Base-by-base conservation (phyloP, 768 basidiomycete species). In the Cytidiella melzeri region DNA sequence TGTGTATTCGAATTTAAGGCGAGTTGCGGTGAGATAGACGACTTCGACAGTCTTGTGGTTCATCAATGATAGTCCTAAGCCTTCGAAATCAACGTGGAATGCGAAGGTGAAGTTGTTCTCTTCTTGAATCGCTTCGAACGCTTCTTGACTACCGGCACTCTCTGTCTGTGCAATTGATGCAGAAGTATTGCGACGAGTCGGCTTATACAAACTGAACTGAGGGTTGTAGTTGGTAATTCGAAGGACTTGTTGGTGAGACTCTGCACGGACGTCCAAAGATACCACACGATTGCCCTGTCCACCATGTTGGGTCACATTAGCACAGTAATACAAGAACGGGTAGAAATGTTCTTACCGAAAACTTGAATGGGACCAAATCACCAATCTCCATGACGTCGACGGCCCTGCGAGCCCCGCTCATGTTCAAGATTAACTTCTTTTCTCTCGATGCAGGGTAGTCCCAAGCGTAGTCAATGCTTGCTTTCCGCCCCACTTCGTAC, bases 381-480 rank as follows among this genome's bases (percentile, higher is more conserved):
- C 96, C 96, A 19, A 99, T 98, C 65, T 97, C 96, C 83, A 95
- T 84, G 52, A 95, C 84, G 62, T 98, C 95, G 44, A 98, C 71
- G 19, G 73, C 65, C 24, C 90, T 78, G 10, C 76, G 78, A 46
- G 77, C 67, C 20, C 76, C 76, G 38, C 82, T 83, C 43, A 83
- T 74, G 9, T 65, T 63, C 19, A 99, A 70, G 28, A 80, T 64
- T 21, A 99, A 71, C 55, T 81, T 83, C 68, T 95, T 98, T 57
- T 87, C 83, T 41, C 72, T 72, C 1, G 84, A 83, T 2, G 92
- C 88, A 5, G 96, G 96, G 51, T 76, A 81, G 61, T 99, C 96
- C 95, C 95, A 99, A 4, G 93, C 87, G 62, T 97, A 99, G 26
- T 78, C 69, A 40, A 76, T 63, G 13, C 69, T 73, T 3, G 77